These are phyloP conservation scores for Fusarium domesticum DNA, from an alignment of 2,329 filamentous ascomycete genomes.

Conservation along the genomic window DNA sequence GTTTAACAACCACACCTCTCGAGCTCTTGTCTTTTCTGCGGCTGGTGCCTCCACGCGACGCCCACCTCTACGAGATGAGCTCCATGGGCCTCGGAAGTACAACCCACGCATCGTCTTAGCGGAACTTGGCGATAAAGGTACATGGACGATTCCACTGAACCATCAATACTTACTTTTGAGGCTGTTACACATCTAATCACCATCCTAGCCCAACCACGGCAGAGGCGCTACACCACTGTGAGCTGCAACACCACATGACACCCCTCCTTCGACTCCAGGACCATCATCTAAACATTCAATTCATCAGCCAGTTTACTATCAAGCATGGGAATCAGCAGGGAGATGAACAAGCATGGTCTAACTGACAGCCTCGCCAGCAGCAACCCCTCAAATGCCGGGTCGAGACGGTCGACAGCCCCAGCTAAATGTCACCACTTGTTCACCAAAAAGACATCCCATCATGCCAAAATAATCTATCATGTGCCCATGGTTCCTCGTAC, in stretches of 20 bases:
- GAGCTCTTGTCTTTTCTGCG: background rate
- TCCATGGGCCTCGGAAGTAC: background rate
- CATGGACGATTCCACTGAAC: too few species aligned
- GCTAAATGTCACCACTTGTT: slow-evolving; percentile 10
- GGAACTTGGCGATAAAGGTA: slow-evolving; percentile 1
- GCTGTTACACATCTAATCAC: background rate
- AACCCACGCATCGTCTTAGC: slow-evolving; percentile 1
- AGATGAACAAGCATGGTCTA: too few species aligned
- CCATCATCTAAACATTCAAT: background rate
- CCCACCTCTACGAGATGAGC: too few species aligned
- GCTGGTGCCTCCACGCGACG: background rate
- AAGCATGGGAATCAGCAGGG: background rate
- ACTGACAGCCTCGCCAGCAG: too few species aligned
- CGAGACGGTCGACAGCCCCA: background rate
- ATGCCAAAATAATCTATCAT: slow-evolving; percentile 9
- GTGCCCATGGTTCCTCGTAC: slow-evolving; percentile 1
- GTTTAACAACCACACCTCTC: background rate
- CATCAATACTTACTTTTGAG: slow-evolving; percentile 9
- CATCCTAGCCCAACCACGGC: slow-evolving; percentile 5
- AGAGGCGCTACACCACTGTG: slow-evolving; percentile 12
- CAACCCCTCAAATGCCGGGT: background rate
- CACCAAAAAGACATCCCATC: slow-evolving; percentile 2
- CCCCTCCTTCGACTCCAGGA: slow-evolving; percentile 7
- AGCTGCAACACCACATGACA: slow-evolving; percentile 4
- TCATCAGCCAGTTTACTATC: background rate